A percentile compares a stretch with the other conserved stretches of the same genome.
phyloP scores from a whole-genome alignment of 73 alveolate genomes.

The Paramecium octaurelia region DNA sequence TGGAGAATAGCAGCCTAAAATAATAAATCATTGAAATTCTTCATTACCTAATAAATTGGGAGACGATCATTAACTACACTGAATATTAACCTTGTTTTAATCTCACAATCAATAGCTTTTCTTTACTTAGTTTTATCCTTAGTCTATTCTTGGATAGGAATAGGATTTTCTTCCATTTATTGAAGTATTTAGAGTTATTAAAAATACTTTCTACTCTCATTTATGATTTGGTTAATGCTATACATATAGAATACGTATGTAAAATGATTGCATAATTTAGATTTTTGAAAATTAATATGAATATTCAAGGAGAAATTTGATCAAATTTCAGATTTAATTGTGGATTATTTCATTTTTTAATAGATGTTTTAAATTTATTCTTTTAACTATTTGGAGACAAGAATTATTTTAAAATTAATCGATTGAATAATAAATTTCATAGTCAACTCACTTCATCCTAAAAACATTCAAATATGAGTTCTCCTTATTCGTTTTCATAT shows the following conservation, averaged over 20 bases:
- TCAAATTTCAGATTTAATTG: background rate
- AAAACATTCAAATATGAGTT: slow-evolving; percentile 92
- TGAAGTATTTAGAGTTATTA: background rate
- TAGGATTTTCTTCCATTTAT: background rate
- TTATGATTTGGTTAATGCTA: background rate
- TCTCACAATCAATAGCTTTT: background rate
- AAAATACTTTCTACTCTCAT: background rate
- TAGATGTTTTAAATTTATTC: background rate
- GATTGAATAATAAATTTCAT: background rate
- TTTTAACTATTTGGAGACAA: background rate
- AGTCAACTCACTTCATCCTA: slow-evolving; percentile 93
- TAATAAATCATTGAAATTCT: background rate
- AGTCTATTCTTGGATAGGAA: background rate
- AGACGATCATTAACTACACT: slow-evolving; percentile 17
- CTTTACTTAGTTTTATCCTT: background rate
- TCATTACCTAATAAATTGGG: background rate
- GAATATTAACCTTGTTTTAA: background rate
- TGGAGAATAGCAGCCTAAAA: slow-evolving; percentile 30
- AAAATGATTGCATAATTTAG: no score
- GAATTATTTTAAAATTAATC: background rate
- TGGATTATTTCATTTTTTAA: background rate
- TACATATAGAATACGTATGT: background rate
- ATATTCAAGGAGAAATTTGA: background rate
- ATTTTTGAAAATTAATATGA: background rate
- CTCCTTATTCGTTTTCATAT: slow-evolving; percentile 93